phyloP scores from a whole-genome alignment of 306 rosid genomes.

The Malus domestica region DNA sequence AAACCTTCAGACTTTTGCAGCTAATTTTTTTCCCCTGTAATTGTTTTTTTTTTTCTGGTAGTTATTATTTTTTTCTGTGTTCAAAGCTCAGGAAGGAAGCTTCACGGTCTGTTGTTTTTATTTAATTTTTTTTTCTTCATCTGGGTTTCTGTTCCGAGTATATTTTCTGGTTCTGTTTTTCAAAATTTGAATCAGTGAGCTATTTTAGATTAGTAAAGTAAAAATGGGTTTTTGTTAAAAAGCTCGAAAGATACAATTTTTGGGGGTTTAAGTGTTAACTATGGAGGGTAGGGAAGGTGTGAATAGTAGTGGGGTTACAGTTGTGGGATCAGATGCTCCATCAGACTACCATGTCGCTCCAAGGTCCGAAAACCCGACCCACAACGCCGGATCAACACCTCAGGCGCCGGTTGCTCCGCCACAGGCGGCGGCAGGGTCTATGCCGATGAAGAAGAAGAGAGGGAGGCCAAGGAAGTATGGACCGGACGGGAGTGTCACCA shows the following conservation, averaged over 20 bases:
- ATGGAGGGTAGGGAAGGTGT: constrained; percentile 88
- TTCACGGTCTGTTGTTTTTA: neutral
- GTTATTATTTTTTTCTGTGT: constrained; percentile 11
- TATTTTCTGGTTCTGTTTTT: constrained; percentile 9
- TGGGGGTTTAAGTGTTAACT: constrained; percentile 24
- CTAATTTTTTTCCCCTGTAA: constrained; percentile 9
- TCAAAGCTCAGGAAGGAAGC: constrained; percentile 11
- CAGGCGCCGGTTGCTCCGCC: constrained; percentile 9
- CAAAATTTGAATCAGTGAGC: constrained; percentile 2
- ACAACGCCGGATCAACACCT: constrained; percentile 47
- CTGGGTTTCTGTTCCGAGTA: constrained; percentile 10
- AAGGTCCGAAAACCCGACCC: constrained; percentile 52
- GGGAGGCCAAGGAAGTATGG: constrained; percentile 96
- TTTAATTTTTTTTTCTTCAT: neutral
- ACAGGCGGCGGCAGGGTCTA: neutral
- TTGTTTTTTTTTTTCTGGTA: neutral
- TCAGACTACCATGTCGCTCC: constrained; percentile 90
- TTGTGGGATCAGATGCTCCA: constrained; percentile 97
- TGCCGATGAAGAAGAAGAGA: constrained; percentile 79
- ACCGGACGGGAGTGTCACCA: constrained; percentile 65
- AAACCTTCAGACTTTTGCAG: constrained; percentile 15
- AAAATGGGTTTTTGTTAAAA: constrained; percentile 39
- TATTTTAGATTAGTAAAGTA: constrained; percentile 20
- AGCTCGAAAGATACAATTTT: constrained; percentile 28
- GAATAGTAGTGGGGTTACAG: constrained; percentile 77